These are phyloP conservation scores for Penicillium sp. DNA, from an alignment of 2,329 filamentous ascomycete genomes.

Conservation along the genomic window DNA sequence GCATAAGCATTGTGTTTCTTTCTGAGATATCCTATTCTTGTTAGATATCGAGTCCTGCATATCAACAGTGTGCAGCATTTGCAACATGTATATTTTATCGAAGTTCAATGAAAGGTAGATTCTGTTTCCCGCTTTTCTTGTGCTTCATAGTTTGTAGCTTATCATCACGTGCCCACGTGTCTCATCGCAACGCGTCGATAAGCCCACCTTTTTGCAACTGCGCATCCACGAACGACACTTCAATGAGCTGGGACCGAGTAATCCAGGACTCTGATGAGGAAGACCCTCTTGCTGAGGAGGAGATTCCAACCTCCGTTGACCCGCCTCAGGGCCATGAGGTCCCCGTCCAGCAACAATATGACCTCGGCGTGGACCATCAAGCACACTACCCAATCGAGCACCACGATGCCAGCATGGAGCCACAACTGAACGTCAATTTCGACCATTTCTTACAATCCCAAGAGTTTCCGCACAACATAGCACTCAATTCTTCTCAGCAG, in stretches of 20 bases:
- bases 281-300: conserved; percentile 30
- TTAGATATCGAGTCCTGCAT: background rate
- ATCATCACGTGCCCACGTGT: conserved; percentile 8
- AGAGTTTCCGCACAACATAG: conserved; percentile 11
- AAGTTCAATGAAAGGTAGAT: background rate
- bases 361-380: conserved; percentile 11
- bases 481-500: conserved; percentile 30
- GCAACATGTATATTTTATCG: background rate
- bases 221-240: conserved; percentile 4
- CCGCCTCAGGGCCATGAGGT: conserved; percentile 18
- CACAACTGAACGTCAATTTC: conserved; percentile 32
- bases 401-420: conserved; percentile 11
- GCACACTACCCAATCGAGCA: conserved; percentile 7
- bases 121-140: background rate
- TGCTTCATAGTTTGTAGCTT: background rate
- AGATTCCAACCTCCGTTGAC: conserved; percentile 18
- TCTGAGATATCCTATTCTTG: conserved; percentile 3
- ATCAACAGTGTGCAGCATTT: conserved; percentile 1
- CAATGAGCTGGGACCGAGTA: conserved; percentile 36
- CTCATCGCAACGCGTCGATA: conserved; percentile 9
- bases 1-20: conserved; percentile 11
- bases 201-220: background rate
- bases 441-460: conserved; percentile 37
- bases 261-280: conserved; percentile 46
- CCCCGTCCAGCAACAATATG: conserved; percentile 7